Conservation (phyloP, 2,329 filamentous ascomycete species). For the Fusarium redolens region DNA sequence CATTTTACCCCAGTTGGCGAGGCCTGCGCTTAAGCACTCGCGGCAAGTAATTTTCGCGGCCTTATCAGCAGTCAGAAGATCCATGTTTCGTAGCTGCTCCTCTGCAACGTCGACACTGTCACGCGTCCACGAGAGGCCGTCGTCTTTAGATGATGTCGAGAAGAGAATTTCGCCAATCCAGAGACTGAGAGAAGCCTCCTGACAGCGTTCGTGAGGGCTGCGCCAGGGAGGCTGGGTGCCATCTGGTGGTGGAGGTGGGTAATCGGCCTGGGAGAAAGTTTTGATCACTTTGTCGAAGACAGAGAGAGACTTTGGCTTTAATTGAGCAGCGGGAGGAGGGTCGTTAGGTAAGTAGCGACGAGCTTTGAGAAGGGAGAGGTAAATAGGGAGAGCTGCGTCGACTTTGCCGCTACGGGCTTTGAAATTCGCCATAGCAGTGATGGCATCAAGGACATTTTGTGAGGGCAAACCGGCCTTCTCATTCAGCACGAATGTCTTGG, state of each 20-base stretch:
- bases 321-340: conserved; percentile 39
- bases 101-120: conserved; percentile 87
- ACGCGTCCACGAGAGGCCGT: conserved; percentile 88
- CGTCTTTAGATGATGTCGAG: conserved; percentile 68
- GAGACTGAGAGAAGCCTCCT: conserved; percentile 86
- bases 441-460: conserved; percentile 77
- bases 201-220: conserved; percentile 74
- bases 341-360: conserved; percentile 69
- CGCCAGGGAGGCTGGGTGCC: conserved; percentile 76
- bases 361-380: conserved; percentile 85
- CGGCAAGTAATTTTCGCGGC: conserved; percentile 69
- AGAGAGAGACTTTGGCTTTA: conserved; percentile 15
- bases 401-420: conserved; percentile 77
- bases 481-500: conserved; percentile 71
- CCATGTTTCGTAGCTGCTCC: conserved; percentile 66
- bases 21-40: conserved; percentile 79
- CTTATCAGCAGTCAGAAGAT: conserved; percentile 41
- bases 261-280: conserved; percentile 63
- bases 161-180: conserved; percentile 96
- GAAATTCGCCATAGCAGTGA: conserved; percentile 83
- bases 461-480: conserved; percentile 69
- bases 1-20: conserved; percentile 88
- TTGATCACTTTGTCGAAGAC: conserved; percentile 40
- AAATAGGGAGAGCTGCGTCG: conserved; percentile 79
- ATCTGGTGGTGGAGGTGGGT: conserved; percentile 76